Evolutionary conservation across 345 rosid species (phyloP).

Genomic region (Gossypium rotundifolium): DNA sequence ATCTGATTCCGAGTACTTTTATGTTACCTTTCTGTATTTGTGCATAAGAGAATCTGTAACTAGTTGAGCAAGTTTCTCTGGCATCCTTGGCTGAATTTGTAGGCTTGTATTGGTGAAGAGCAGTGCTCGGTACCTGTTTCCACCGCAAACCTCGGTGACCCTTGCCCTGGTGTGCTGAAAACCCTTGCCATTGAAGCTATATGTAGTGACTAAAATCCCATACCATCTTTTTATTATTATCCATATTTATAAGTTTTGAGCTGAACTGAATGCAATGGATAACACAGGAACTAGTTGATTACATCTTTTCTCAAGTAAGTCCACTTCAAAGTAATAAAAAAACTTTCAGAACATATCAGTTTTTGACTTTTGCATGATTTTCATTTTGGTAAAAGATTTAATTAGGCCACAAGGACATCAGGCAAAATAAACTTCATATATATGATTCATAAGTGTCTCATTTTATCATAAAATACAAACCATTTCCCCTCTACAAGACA

Average conservation of each 20-base stretch:
- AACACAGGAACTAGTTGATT: neutral
- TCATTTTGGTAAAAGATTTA: neutral
- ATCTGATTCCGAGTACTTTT: too few relatives aligned
- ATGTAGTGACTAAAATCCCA: conserved; percentile 24
- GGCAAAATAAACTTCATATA: neutral
- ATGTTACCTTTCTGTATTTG: neutral
- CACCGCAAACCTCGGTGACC: conserved; percentile 33
- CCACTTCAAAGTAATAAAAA: neutral
- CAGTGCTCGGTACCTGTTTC: conserved; percentile 40
- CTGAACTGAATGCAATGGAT: neutral
- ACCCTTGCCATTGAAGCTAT: conserved; percentile 45
- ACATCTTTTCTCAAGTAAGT: neutral
- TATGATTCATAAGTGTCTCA: neutral
- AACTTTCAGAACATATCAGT: neutral
- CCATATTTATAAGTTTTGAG: too few relatives aligned
- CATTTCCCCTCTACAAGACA: neutral
- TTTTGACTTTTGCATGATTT: neutral
- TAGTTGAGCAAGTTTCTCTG: neutral
- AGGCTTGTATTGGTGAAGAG: conserved; percentile 54
- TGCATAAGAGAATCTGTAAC: neutral
- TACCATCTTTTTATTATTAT: too few relatives aligned
- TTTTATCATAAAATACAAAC: neutral
- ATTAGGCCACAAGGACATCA: neutral
- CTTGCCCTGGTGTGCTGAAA: conserved; percentile 42
- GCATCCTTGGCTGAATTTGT: conserved; percentile 12